These are phyloP conservation scores for Torulaspora franciscae DNA, from an alignment of 805 yeast genomes.

Conservation along the genomic window DNA sequence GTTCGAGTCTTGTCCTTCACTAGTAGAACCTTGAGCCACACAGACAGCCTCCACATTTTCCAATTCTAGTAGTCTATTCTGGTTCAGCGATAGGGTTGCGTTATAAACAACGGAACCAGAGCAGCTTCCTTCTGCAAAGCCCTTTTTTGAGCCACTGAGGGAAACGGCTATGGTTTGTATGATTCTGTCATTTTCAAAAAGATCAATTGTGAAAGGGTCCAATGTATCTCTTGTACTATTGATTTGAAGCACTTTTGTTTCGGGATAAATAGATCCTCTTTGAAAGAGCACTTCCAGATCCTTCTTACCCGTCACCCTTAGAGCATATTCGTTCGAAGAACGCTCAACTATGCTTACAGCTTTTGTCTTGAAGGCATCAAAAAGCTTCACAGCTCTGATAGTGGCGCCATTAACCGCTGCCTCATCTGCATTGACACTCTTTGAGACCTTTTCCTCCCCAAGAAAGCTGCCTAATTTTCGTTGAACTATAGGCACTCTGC, in stretches of 20 bases:
- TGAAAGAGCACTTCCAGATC: conserved; percentile 41
- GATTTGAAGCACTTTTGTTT: conserved; percentile 31
- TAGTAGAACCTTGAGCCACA: conserved; percentile 20
- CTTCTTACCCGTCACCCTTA: conserved; percentile 32
- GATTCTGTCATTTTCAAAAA: conserved; percentile 28
- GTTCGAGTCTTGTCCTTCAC: conserved; percentile 23
- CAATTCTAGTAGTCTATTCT: conserved; percentile 48
- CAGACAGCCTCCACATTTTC: conserved; percentile 46
- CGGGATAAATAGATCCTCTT: conserved; percentile 40
- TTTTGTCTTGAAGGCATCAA: conserved; percentile 62
- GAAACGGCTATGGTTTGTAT: conserved; percentile 18
- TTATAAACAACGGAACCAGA: conserved; percentile 35
- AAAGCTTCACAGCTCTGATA: conserved; percentile 69
- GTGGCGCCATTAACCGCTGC: conserved; percentile 88
- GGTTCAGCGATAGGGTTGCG: conserved; percentile 44
- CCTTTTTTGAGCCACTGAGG: conserved; percentile 28
- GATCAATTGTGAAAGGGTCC: conserved; percentile 35
- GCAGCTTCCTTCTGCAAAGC: conserved; percentile 39
- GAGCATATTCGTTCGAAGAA: conserved; percentile 45
- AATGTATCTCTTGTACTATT: conserved; percentile 34
- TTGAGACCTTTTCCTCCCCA: conserved; percentile 61
- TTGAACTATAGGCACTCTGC: conserved; percentile 86
- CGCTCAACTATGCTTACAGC: conserved; percentile 53
- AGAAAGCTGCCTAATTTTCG: conserved; percentile 48
- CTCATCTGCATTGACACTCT: conserved; percentile 92